These are phyloP conservation scores for Salvia sclarea DNA, from an alignment of 305 asterid genomes.

Conservation along the genomic window DNA sequence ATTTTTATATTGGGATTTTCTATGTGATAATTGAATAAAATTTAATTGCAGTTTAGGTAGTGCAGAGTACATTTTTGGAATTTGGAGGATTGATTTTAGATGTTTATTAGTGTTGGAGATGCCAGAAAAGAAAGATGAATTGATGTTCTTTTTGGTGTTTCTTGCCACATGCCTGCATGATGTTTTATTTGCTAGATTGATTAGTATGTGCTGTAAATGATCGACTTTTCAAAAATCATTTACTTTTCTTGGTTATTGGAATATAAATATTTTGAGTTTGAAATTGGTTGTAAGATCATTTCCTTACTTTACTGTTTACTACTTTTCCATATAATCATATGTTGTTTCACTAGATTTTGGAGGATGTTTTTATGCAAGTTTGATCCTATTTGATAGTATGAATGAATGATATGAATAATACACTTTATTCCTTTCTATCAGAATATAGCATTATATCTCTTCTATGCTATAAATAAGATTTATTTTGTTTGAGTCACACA, in stretches of 20 bases:
- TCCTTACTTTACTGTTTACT: constrained; percentile 26
- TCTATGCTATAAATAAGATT: constrained; percentile 24
- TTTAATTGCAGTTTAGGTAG: not conserved
- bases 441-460: not conserved
- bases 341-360: constrained; percentile 16
- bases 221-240: not conserved
- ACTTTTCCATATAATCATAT: constrained; percentile 12
- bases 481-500: constrained; percentile 1
- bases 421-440: constrained; percentile 26
- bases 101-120: constrained; percentile 16
- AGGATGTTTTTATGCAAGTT: constrained; percentile 28
- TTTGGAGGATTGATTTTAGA: constrained; percentile 7
- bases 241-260: constrained; percentile 22
- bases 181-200: constrained; percentile 17
- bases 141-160: constrained; percentile 9
- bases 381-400: constrained; percentile 15
- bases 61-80: not conserved
- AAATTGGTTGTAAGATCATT: constrained; percentile 14
- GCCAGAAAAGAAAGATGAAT: constrained; percentile 6
- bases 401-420: not conserved
- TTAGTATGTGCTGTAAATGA: constrained; percentile 9
- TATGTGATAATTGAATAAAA: constrained; percentile 1
- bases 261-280: not conserved
- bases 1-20: not conserved
- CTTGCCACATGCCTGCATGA: constrained; percentile 1